Base-by-base conservation (phyloP, 225 moss, liverwort and hornwort species). In the Bryum argenteum region DNA sequence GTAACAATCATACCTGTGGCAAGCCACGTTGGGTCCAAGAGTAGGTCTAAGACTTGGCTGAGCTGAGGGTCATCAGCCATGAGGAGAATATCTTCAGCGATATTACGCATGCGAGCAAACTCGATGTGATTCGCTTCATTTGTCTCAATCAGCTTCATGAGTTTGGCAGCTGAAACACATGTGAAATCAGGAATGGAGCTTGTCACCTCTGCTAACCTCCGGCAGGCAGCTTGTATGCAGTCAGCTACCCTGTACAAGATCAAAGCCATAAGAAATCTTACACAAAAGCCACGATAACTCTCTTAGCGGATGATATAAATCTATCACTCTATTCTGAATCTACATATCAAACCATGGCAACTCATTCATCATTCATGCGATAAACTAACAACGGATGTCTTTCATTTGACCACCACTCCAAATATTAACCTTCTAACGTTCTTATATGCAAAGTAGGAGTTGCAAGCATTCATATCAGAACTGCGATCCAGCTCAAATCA, bases 51-150 rank as follows among this genome's bases (percentile, higher is more conserved):
- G 23, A 92, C 73, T 56, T 61, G 50, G 51, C 76, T 81, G 39
- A 91, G 81, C 66, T 94, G 85, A 50, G 88, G 67, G 47, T 92
- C 89, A 8, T 72, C 75, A 16, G 91, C 88, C 92, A 98, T 98
- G n/a, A 78, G 71, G 20, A 94, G 76, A 55, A 98, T 58, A 55
- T 98, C 98, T 66, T 92, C 87, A 3, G 91, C 92, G 69, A 94
- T 91, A 67, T 85, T 85, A 41, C 82, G 85, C 78, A 98, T 84
- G 21, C 94, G 91, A 69, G 88, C 81, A 59, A 98, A 94, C 60
- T 94, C 98, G 45, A 98, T 88, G 69, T 98, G 92, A 75, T 98
- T 94, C 20, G 94, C 94, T 79, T 98, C 98, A 39, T 81, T 80
- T 17, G 92, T 94, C 74, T 91, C 94, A 44, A 98, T 94, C 76